These are phyloP conservation scores for Taiwanofungus camphoratus DNA, from an alignment of 1,284 basidiomycete genomes.

Conservation along the genomic window DNA sequence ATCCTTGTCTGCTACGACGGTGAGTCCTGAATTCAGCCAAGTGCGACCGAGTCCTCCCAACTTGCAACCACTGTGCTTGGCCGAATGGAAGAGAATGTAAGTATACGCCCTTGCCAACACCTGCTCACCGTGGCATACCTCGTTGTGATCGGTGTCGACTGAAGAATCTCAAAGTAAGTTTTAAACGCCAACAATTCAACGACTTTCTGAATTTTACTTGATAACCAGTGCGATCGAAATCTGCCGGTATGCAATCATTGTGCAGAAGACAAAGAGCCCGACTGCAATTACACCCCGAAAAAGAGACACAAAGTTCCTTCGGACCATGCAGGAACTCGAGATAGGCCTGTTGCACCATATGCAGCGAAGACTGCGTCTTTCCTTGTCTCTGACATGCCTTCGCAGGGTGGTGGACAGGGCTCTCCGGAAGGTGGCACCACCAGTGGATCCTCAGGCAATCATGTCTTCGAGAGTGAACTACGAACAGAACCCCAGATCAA, in stretches of 20 bases:
- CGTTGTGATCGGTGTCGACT: slow-evolving; percentile 63
- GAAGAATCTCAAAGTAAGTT: slow-evolving; percentile 57
- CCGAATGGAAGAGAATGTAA: slow-evolving; percentile 54
- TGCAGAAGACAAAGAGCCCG: slow-evolving; percentile 39
- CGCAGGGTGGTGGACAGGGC: slow-evolving; percentile 14
- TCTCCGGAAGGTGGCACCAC: slow-evolving; percentile 13
- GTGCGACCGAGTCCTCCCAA: slow-evolving; percentile 66
- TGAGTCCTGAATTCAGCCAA: slow-evolving; percentile 21
- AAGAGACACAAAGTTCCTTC: slow-evolving; percentile 51
- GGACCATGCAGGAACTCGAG: slow-evolving; percentile 36
- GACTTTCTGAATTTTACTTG: background rate
- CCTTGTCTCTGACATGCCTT: slow-evolving; percentile 37
- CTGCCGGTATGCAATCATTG: slow-evolving; percentile 67
- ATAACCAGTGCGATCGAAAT: slow-evolving; percentile 56
- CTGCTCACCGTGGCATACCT: slow-evolving; percentile 68
- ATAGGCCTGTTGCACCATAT: slow-evolving; percentile 36
- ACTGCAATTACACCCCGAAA: slow-evolving; percentile 66
- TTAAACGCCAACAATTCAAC: background rate
- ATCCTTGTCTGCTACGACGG: slow-evolving; percentile 2
- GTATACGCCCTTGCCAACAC: slow-evolving; percentile 67
- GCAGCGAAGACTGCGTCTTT: slow-evolving; percentile 46
- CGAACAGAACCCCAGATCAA: slow-evolving; percentile 26
- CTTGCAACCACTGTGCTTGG: slow-evolving; percentile 71
- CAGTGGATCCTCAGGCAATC: slow-evolving; percentile 18
- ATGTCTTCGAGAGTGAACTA: slow-evolving; percentile 21